phyloP scores from a whole-genome alignment of 495 filamentous ascomycete species.

The Evernia prunastri region DNA sequence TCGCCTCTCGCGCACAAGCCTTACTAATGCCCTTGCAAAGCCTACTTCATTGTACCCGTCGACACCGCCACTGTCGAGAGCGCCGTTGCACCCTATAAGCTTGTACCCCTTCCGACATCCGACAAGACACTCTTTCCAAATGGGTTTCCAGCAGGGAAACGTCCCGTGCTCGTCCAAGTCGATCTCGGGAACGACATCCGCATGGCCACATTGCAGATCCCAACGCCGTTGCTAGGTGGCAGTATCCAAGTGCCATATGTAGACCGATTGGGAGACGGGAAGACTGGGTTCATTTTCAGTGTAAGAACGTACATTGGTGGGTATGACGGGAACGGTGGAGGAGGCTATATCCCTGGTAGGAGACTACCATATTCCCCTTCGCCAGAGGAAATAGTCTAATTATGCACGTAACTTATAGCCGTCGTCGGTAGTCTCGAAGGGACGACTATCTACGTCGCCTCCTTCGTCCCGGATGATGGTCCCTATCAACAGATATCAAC shows the following conservation, averaged over 20 bases:
- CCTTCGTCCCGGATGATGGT: slow-evolving; percentile 18
- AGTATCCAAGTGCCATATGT: slow-evolving; percentile 15
- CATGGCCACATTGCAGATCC: slow-evolving; percentile 17
- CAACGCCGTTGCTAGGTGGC: slow-evolving; percentile 7
- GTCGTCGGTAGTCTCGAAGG: slow-evolving; percentile 17
- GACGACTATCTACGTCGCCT: slow-evolving; percentile 16
- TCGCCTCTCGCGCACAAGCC: background rate
- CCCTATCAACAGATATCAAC: slow-evolving; percentile 14
- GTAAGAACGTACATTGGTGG: slow-evolving; percentile 13
- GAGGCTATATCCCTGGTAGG: slow-evolving; percentile 6
- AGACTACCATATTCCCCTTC: background rate
- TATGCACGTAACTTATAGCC: slow-evolving; percentile 1
- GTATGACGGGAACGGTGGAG: background rate
- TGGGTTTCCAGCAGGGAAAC: slow-evolving; percentile 15
- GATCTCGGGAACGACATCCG: slow-evolving; percentile 20
- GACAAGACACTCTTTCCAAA: slow-evolving; percentile 17
- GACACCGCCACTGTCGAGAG: background rate
- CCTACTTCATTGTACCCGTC: slow-evolving; percentile 20
- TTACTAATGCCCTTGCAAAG: background rate
- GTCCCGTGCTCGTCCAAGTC: slow-evolving; percentile 13
- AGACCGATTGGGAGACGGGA: slow-evolving; percentile 18
- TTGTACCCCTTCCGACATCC: slow-evolving; percentile 14
- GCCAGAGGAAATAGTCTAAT: background rate
- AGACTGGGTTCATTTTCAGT: slow-evolving; percentile 12
- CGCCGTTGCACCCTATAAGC: slow-evolving; percentile 11